phyloP scores from a whole-genome alignment of 225 moss, liverwort and hornwort species.

The Bryum argenteum region DNA sequence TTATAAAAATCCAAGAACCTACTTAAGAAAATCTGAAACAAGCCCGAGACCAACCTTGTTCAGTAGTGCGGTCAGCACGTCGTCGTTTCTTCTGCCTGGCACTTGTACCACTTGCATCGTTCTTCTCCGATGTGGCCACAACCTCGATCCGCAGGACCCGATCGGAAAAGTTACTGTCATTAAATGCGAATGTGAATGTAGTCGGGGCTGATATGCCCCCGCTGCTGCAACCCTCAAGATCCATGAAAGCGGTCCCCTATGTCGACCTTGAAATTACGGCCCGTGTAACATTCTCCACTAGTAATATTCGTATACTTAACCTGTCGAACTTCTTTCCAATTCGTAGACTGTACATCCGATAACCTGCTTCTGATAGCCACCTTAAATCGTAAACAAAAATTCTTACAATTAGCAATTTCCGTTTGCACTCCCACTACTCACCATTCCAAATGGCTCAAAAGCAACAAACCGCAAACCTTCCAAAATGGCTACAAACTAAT shows the following conservation, averaged over 20 bases:
- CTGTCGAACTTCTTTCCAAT: slow-evolving; percentile 13
- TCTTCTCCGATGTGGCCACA: slow-evolving; percentile 75
- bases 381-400: not conserved
- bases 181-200: slow-evolving; percentile 90
- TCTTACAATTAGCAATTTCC: slow-evolving; percentile 15
- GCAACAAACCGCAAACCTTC: too few relatives aligned
- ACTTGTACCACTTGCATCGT: slow-evolving; percentile 51
- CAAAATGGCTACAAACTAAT: too few relatives aligned
- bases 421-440: slow-evolving; percentile 26
- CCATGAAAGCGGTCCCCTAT: slow-evolving; percentile 53
- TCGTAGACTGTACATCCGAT: not conserved
- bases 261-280: slow-evolving; percentile 18
- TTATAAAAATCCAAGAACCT: not conserved
- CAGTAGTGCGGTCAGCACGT: slow-evolving; percentile 70
- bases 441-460: slow-evolving; percentile 3
- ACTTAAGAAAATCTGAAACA: not conserved
- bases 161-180: slow-evolving; percentile 98
- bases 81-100: slow-evolving; percentile 95
- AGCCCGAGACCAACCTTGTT: slow-evolving; percentile 49
- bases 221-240: slow-evolving; percentile 78
- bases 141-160: slow-evolving; percentile 88
- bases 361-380: not conserved
- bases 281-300: slow-evolving; percentile 40
- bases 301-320: slow-evolving; percentile 2
- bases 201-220: slow-evolving; percentile 79